Conservation (phyloP, 1,284 basidiomycete genomes). For the Apiotrichum akiyoshidainum region DNA sequence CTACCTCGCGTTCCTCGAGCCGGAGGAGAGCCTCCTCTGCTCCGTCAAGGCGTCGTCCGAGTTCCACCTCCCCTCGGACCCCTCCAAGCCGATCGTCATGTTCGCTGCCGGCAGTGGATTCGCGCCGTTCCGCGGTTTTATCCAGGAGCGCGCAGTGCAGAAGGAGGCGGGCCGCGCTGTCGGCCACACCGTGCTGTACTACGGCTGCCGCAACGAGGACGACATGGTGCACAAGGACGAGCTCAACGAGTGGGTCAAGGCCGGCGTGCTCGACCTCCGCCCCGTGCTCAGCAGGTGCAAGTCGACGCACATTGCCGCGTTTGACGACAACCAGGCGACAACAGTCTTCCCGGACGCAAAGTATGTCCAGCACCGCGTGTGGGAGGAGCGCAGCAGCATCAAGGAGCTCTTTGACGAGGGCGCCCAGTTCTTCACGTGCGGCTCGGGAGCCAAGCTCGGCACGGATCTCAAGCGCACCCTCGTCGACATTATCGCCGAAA, state of each 20-base stretch:
- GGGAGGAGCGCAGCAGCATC: conserved; percentile 53
- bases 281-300: conserved; percentile 54
- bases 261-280: conserved; percentile 56
- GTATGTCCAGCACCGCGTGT: conserved; percentile 51
- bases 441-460: conserved; percentile 34
- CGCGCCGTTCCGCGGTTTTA: conserved; percentile 59
- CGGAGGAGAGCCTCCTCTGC: conserved; percentile 55
- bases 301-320: background rate
- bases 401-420: conserved; percentile 44
- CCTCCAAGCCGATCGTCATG: conserved; percentile 54
- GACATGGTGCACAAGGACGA: conserved; percentile 57
- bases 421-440: conserved; percentile 58
- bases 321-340: background rate
- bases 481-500: conserved; percentile 13
- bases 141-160: conserved; percentile 58
- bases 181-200: conserved; percentile 55
- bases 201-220: conserved; percentile 50
- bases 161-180: conserved; percentile 54
- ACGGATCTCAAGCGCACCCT: conserved; percentile 14
- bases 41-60: conserved; percentile 53
- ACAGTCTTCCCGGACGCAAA: background rate
- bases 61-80: conserved; percentile 57
- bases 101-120: conserved; percentile 57
- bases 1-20: conserved; percentile 53
- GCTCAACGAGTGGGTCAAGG: conserved; percentile 53